A percentile compares a stretch with the other conserved stretches of the same genome.
These are phyloP conservation scores for Aspergillus luchuensis DNA, from an alignment of 2,329 filamentous ascomycete species.

Conservation along the genomic window DNA sequence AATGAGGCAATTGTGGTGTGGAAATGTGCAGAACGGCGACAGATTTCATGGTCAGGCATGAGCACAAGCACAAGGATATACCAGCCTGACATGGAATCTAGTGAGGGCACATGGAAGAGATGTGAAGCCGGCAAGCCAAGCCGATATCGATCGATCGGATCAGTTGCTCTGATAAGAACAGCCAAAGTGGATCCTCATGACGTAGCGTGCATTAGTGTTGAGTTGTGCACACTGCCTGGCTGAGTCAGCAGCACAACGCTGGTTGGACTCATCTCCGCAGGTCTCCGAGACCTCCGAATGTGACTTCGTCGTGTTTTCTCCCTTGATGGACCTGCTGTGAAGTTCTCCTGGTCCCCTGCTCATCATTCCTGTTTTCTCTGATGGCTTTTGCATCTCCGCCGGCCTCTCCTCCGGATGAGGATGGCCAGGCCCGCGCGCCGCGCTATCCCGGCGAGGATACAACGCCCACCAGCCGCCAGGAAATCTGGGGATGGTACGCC, in stretches of 20 bases:
- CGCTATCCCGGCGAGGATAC: conserved; percentile 80
- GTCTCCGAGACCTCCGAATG: background rate
- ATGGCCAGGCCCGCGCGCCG: conserved; percentile 38
- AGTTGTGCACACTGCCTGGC: background rate
- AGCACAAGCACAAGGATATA: background rate
- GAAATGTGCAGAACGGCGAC: no score
- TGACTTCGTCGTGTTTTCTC: background rate
- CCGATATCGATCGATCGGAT: background rate
- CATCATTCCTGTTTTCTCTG: background rate
- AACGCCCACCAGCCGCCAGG: conserved; percentile 76
- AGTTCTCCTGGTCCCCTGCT: background rate
- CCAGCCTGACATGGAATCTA: background rate
- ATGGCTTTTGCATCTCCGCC: conserved; percentile 20
- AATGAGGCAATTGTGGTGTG: no score
- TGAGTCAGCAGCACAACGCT: background rate
- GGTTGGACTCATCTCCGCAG: background rate
- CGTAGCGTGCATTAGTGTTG: background rate
- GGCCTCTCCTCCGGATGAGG: conserved; percentile 19
- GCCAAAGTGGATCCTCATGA: background rate
- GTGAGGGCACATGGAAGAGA: background rate
- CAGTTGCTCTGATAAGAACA: background rate
- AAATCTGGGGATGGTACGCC: conserved; percentile 86
- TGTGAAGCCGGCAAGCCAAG: background rate
- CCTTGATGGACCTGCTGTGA: background rate
- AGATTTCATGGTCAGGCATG: background rate